Evolutionary conservation across 129 eudicot species (phyloP).

Genomic region (Lactuca sativa): DNA sequence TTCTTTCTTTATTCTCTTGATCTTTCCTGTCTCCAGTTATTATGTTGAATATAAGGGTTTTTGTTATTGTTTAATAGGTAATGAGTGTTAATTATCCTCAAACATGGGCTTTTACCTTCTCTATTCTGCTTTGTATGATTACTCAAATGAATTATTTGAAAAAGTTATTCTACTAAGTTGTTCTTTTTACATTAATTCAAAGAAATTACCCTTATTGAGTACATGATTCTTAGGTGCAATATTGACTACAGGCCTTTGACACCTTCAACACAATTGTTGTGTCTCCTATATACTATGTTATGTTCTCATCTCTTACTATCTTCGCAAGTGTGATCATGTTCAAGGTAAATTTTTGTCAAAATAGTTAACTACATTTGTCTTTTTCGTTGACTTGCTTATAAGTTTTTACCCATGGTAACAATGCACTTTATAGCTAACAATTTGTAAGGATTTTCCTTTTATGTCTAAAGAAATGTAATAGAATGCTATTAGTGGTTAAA

Average conservation of each 20-base stretch:
- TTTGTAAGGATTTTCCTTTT: too few relatives aligned
- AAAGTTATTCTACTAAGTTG: slow-evolving; percentile 46
- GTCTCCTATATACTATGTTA: slow-evolving; percentile 84
- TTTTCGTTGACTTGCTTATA: neutral
- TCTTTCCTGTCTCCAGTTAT: neutral
- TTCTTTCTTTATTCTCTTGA: neutral
- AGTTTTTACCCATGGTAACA: too few relatives aligned
- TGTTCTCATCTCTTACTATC: slow-evolving; percentile 84
- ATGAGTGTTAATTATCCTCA: slow-evolving; percentile 97
- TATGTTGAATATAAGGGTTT: neutral
- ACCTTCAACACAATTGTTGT: slow-evolving; percentile 92
- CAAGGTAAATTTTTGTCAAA: slow-evolving; percentile 57
- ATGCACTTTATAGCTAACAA: too few relatives aligned
- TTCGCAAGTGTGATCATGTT: slow-evolving; percentile 95
- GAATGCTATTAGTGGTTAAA: too few relatives aligned
- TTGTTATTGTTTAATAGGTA: slow-evolving; percentile 51
- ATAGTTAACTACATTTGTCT: neutral
- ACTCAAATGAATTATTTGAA: slow-evolving; percentile 94
- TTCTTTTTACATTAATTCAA: neutral
- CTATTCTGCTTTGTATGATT: slow-evolving; percentile 61
- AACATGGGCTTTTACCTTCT: slow-evolving; percentile 77
- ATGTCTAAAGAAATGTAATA: too few relatives aligned
- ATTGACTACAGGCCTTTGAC: slow-evolving; percentile 85
- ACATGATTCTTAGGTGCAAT: too few relatives aligned
- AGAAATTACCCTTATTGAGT: too few relatives aligned